Conservation (phyloP, 495 filamentous ascomycete species). For the Glarea lozoyensis region DNA sequence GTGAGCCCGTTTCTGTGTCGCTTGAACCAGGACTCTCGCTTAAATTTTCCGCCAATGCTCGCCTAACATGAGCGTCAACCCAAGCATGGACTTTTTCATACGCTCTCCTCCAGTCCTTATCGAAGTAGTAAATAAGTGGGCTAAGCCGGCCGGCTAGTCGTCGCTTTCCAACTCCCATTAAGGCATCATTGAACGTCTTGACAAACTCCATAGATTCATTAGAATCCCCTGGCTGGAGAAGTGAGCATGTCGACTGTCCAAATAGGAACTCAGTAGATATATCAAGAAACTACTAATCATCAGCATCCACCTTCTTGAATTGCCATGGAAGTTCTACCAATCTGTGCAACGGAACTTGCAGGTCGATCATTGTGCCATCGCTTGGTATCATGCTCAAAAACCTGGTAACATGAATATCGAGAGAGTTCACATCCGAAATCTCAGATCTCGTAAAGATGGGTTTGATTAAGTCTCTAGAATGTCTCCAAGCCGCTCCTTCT, state of each 20-base stretch:
- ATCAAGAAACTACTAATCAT: slow-evolving; percentile 61
- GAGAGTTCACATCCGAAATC: neutral
- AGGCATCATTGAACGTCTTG: neutral
- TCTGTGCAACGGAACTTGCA: slow-evolving; percentile 52
- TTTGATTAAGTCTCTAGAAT: neutral
- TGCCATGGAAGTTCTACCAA: too few relatives aligned
- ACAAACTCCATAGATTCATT: too few relatives aligned
- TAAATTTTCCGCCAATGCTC: neutral
- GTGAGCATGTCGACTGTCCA: slow-evolving; percentile 37
- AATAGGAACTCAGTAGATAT: slow-evolving; percentile 63
- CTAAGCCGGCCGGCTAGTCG: too few relatives aligned
- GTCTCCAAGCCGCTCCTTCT: neutral
- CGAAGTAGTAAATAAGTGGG: neutral
- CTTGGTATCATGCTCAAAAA: neutral
- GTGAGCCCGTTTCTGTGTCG: neutral
- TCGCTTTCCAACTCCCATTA: too few relatives aligned
- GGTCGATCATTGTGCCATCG: slow-evolving; percentile 24
- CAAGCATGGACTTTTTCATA: neutral
- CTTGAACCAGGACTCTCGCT: neutral
- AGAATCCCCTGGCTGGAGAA: too few relatives aligned
- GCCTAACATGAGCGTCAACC: neutral
- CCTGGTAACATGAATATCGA: neutral
- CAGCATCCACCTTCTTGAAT: too few relatives aligned
- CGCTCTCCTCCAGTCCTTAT: neutral
- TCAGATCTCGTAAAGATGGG: neutral